These are phyloP conservation scores for Leishmania aethiopica DNA, from an alignment of 208 protist species.

Conservation along the genomic window DNA sequence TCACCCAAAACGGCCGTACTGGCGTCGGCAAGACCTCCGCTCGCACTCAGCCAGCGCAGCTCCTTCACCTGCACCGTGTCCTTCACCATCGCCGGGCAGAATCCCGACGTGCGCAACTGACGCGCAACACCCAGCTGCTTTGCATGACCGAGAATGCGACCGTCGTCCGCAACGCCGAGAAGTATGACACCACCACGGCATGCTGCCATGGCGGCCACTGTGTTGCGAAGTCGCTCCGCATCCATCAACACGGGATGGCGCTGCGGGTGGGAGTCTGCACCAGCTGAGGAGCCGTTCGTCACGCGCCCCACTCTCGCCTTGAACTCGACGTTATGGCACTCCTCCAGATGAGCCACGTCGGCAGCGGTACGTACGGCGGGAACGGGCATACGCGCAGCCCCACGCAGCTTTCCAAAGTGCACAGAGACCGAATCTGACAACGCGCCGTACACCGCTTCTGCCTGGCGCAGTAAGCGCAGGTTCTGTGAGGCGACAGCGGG, in stretches of 20 bases:
- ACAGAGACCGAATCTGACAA: slow-evolving; percentile 70
- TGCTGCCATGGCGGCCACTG: slow-evolving; percentile 81
- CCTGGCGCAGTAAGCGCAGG: slow-evolving; percentile 14
- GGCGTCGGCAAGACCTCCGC: neutral
- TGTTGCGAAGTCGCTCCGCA: slow-evolving; percentile 77
- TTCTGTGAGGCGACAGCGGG: slow-evolving; percentile 17
- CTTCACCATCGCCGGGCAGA: slow-evolving; percentile 87
- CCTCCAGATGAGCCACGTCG: slow-evolving; percentile 54
- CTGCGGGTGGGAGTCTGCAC: neutral
- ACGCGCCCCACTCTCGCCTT: slow-evolving; percentile 43
- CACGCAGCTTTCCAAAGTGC: slow-evolving; percentile 60
- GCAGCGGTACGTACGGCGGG: slow-evolving; percentile 41
- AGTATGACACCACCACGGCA: slow-evolving; percentile 74
- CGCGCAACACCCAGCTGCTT: slow-evolving; percentile 37
- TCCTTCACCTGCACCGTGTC: slow-evolving; percentile 61
- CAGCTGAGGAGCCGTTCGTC: neutral
- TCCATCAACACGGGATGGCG: slow-evolving; percentile 35
- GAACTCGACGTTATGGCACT: slow-evolving; percentile 80
- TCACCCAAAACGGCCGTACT: neutral
- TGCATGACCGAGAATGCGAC: slow-evolving; percentile 58
- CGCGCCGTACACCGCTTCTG: slow-evolving; percentile 41
- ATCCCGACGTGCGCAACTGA: slow-evolving; percentile 65
- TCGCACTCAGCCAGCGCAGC: slow-evolving; percentile 44
- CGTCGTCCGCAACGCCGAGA: slow-evolving; percentile 80
- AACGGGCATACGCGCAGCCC: slow-evolving; percentile 23